Evolutionary conservation across 768 basidiomycete genomes (phyloP), one percentile per base, ranked within the genome.

Genomic region (Rhodosporidiobolus sp.): DNA sequence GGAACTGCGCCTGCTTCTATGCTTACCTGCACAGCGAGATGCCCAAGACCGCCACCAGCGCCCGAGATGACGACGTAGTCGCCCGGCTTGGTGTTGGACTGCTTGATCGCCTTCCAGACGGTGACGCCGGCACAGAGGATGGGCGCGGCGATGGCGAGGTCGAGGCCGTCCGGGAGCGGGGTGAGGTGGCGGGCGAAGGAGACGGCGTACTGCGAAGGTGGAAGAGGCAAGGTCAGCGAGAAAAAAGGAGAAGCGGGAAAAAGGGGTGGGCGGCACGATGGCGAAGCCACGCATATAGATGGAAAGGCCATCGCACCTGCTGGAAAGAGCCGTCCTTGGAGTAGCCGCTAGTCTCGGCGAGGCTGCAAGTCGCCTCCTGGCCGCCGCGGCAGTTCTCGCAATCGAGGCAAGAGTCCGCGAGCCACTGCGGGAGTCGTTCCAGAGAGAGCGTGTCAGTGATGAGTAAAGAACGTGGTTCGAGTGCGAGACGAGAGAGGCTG

Each of bases 31-130:
- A 80, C 32, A 89, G 89, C 48, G 38, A 94, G 84, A 50, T 73
- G 69, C 12, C 73, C 75, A 16, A 76, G 57, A 6, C 73, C 75
- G 30, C 77, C 76, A 1, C 77, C 77, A 4, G 77, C 77, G 22
- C 77, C 77, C 6, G 75, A 87, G 58, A 92, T 82, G 30, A 87
- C 88, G 70, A 91, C 83, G 87, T 87, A 90, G 66, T 94, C 87
- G 43, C 91, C 89, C 14, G 87, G 85, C 38, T 81, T 83, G 12
- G 87, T 84, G 65, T 86, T 82, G 63, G 86, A 85, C 79, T 89
- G 57, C 80, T 93, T 94, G 76, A 94, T 82, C 0, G 91, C 92
- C 69, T 90, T 88, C 79, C 92, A 94, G 3, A 90, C 90, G 5
- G 92, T 94, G 30, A 94, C 83, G 57, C 90, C 83, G 76, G 76